These are phyloP conservation scores for Mucor indicus DNA, from an alignment of 371 early-diverging fungal genomes.

Conservation along the genomic window DNA sequence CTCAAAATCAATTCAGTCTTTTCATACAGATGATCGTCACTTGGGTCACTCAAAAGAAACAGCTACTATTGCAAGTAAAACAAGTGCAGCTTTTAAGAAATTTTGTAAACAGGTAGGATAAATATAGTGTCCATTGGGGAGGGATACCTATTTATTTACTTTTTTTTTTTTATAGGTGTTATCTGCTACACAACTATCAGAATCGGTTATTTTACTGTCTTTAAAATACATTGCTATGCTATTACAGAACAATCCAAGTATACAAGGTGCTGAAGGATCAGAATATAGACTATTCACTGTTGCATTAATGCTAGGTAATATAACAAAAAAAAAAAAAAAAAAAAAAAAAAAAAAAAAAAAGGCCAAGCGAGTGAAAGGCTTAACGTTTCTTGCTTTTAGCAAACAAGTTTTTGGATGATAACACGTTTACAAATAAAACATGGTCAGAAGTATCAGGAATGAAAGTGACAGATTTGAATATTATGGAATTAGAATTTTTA, in stretches of 20 bases:
- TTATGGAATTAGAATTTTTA: slow-evolving; percentile 71
- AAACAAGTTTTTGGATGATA: slow-evolving; percentile 69
- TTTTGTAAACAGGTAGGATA: slow-evolving; percentile 48
- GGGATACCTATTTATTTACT: too few species aligned
- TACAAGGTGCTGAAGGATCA: slow-evolving; percentile 68
- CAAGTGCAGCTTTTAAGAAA: slow-evolving; percentile 53
- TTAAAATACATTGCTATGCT: slow-evolving; percentile 64
- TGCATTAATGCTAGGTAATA: slow-evolving; percentile 64
- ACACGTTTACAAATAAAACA: slow-evolving; percentile 70
- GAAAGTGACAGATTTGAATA: slow-evolving; percentile 61
- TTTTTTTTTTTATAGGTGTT: slow-evolving; percentile 30
- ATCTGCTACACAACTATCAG: slow-evolving; percentile 62
- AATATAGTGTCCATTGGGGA: too few species aligned
- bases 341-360: too few species aligned
- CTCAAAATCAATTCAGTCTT: slow-evolving; percentile 8
- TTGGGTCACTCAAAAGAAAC: slow-evolving; percentile 29
- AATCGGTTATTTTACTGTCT: slow-evolving; percentile 58
- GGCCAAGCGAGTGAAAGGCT: neutral
- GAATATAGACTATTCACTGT: slow-evolving; percentile 79
- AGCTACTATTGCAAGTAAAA: slow-evolving; percentile 43
- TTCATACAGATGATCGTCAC: slow-evolving; percentile 16
- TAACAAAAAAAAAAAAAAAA: neutral
- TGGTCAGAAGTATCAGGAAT: slow-evolving; percentile 71
- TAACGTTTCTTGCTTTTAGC: slow-evolving; percentile 26
- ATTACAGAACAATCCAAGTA: slow-evolving; percentile 56